Base-by-base conservation (phyloP, 2,329 filamentous ascomycete genomes). In the Penicillium crustosum region DNA sequence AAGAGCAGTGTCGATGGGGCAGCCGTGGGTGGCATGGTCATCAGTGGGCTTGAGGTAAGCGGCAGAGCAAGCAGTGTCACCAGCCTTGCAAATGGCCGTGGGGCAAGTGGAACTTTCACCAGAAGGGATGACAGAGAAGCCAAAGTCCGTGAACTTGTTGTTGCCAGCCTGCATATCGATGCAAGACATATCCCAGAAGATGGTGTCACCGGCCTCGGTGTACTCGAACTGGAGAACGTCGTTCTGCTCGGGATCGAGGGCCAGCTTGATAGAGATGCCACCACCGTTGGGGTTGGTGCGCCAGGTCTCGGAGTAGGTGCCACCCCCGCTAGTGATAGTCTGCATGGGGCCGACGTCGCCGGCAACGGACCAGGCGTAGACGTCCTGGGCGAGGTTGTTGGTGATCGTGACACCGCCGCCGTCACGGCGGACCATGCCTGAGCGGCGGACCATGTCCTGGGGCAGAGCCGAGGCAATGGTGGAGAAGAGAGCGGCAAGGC, bases 181-280 rank as follows among this genome's bases (percentile, higher is more conserved):
- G 65, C 69, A 74, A 55, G 74, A 76, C n/a, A 76, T 63, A 59
- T 76, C 74, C 71, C 73, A 77, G 69, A 63, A 75, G 62, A 77
- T 69, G 29, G 66, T 73, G 41, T 70, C 68, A 35, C 57, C 53
- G 10, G 61, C 45, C 39, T 68, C 57, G 56, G 73, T 76, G 68
- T 77, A 77, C 64, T 77, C 73, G 63, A 75, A 77, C 70, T 78
- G 76, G n/a, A 77, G 73, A 45, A 78, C 70, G 23, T 76, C 68
- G 55, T 59, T 39, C 60, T 73, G 70, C 50, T 63, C 57, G 21
- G 66, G 61, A 21, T 61, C 57, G 59, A 70, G 68, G 57, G 75
- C 66, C 39, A 78, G 65, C 71, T 78, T 78, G 69, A 78, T 76
- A 48, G 75, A 77, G 60, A 77, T 64, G 61, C 75, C 76, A 44